Evolutionary conservation across 345 rosid species (phyloP).

Genomic region (Salix koriyanagi): DNA sequence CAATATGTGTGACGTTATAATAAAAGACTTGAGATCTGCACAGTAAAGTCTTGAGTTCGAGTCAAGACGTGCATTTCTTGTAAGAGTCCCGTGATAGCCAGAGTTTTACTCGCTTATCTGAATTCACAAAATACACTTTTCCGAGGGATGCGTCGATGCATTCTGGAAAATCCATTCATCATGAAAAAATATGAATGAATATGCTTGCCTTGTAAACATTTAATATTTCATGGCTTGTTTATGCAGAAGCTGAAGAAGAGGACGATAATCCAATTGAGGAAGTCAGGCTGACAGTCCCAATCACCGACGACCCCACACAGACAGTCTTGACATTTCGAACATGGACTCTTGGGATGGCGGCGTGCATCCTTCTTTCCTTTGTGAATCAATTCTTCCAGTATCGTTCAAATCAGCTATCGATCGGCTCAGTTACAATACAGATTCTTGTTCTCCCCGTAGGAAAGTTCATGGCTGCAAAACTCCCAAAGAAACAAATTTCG

Average conservation of each 20-base stretch:
- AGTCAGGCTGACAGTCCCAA: slow-evolving; percentile 39
- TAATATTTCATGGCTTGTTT: not conserved
- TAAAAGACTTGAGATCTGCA: too few relatives aligned
- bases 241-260: slow-evolving; percentile 17
- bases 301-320: slow-evolving; percentile 31
- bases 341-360: slow-evolving; percentile 38
- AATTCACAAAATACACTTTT: too few relatives aligned
- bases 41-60: too few relatives aligned
- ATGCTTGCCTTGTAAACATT: too few relatives aligned
- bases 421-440: slow-evolving; percentile 33
- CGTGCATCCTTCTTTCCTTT: slow-evolving; percentile 29
- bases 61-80: too few relatives aligned
- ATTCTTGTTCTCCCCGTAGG: slow-evolving; percentile 41
- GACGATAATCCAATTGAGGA: slow-evolving; percentile 34
- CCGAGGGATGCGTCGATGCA: too few relatives aligned
- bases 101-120: too few relatives aligned
- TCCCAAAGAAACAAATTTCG: slow-evolving; percentile 15
- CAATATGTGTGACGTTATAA: too few relatives aligned
- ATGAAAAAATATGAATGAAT: too few relatives aligned
- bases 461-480: slow-evolving; percentile 37
- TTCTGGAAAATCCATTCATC: too few relatives aligned
- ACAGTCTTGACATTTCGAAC: slow-evolving; percentile 41
- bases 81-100: fast-evolving
- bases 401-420: slow-evolving; percentile 24
- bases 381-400: slow-evolving; percentile 39